Evolutionary conservation across 2,329 filamentous ascomycete genomes (phyloP).

Genomic region (Trichoderma sp.): DNA sequence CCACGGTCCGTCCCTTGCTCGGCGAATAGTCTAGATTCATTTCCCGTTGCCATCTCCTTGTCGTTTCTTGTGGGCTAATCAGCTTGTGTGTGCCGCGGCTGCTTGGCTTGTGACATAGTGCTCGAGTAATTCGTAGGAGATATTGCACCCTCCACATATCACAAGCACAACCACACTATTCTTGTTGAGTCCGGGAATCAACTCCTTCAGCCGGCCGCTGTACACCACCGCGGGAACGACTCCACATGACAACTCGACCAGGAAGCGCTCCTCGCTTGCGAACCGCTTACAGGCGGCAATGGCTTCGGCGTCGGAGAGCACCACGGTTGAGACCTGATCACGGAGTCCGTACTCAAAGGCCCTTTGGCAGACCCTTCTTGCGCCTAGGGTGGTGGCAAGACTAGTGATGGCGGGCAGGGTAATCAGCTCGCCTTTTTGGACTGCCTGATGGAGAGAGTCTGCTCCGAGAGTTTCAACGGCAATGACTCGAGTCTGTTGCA

Average conservation of each 20-base stretch:
- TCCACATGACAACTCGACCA: conserved; percentile 32
- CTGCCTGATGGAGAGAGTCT: conserved; percentile 58
- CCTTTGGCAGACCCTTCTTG: conserved; percentile 58
- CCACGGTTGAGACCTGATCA: conserved; percentile 28
- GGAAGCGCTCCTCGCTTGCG: conserved; percentile 30
- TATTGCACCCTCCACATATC: conserved; percentile 34
- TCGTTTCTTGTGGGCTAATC: neutral
- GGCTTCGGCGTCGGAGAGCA: conserved; percentile 30
- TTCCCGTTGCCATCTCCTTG: neutral
- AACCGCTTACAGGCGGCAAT: conserved; percentile 29
- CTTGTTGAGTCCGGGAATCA: conserved; percentile 25
- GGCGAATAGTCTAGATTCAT: conserved; percentile 2
- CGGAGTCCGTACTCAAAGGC: conserved; percentile 34
- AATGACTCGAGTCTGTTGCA: conserved; percentile 48
- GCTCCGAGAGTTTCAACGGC: conserved; percentile 73
- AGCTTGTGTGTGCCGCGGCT: neutral
- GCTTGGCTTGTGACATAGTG: conserved; percentile 7
- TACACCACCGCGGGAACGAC: conserved; percentile 32
- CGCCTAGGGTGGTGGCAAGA: conserved; percentile 68
- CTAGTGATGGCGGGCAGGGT: conserved; percentile 68
- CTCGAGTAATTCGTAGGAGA: conserved; percentile 32
- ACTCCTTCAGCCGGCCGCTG: conserved; percentile 24
- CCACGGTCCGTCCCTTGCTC: neutral
- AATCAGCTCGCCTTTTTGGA: conserved; percentile 53
- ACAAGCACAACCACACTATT: conserved; percentile 31